Percentiles rank a stretch among this genome's conserved stretches.
phyloP scores from a whole-genome alignment of 2,329 filamentous ascomycete genomes.

The Didymella exigua region DNA sequence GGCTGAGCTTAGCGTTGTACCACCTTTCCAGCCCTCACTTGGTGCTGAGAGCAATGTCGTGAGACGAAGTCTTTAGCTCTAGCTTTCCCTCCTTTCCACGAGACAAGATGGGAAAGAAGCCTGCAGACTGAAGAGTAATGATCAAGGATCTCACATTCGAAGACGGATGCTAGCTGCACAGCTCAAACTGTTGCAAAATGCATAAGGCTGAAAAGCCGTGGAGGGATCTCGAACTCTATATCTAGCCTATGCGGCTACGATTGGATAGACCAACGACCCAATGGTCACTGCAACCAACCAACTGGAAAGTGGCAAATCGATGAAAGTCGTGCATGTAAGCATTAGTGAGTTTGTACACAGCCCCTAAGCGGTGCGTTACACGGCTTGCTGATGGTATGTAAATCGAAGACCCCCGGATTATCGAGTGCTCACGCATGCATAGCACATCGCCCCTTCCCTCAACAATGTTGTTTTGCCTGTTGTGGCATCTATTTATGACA shows the following conservation, averaged over 20 bases:
- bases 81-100: neutral
- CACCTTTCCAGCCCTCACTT: neutral
- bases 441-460: neutral
- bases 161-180: neutral
- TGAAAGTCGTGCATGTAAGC: neutral
- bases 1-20: neutral
- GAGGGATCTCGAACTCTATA: neutral
- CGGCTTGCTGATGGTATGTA: neutral
- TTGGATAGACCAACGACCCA: neutral
- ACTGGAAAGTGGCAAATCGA: neutral
- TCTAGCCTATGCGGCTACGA: neutral
- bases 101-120: neutral
- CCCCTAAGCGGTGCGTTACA: neutral
- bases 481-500: neutral
- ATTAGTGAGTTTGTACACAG: neutral
- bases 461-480: neutral
- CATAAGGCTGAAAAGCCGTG: neutral
- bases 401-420: neutral
- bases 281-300: neutral
- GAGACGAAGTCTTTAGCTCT: neutral
- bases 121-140: neutral
- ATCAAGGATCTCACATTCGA: neutral
- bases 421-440: neutral
- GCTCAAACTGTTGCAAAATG: neutral
- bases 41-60: neutral